These are phyloP conservation scores for Pythium coloratum DNA, from an alignment of 352 stramenopile genomes.

Conservation along the genomic window DNA sequence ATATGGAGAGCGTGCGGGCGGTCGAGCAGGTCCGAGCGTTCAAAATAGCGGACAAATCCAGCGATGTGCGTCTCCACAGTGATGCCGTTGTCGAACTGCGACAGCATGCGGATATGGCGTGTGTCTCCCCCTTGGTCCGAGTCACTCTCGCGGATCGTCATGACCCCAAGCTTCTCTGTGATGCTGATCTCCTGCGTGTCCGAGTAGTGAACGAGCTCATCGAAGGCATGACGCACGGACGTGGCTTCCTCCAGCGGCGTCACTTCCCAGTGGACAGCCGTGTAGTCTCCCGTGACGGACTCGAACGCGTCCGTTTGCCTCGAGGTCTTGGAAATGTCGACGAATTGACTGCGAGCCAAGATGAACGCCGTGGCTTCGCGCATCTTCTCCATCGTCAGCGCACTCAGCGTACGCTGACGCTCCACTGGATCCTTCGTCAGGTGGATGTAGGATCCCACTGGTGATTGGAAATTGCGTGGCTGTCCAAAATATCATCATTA, in stretches of 20 bases:
- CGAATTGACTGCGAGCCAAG: constrained; percentile 1
- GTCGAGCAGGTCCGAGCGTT: not conserved
- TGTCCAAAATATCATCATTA: not conserved
- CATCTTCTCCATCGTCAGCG: constrained; percentile 7
- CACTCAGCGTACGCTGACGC: not conserved
- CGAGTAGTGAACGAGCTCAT: constrained; percentile 13
- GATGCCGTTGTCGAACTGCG: constrained; percentile 4
- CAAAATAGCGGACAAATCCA: constrained; percentile 5
- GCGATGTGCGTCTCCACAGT: constrained; percentile 17
- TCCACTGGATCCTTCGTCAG: not conserved
- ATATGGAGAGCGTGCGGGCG: not conserved
- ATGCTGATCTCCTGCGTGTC: constrained; percentile 21
- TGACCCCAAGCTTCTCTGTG: constrained; percentile 19
- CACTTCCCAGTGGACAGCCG: constrained; percentile 14
- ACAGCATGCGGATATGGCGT: constrained; percentile 12
- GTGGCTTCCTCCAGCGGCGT: constrained; percentile 9
- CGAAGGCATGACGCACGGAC: not conserved
- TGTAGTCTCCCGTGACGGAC: constrained; percentile 5
- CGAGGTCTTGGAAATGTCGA: not conserved
- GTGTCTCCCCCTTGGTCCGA: not conserved
- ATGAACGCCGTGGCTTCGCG: constrained; percentile 4
- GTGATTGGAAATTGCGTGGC: not conserved
- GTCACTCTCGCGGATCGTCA: constrained; percentile 25
- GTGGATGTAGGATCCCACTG: constrained; percentile 16
- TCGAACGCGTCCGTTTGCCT: constrained; percentile 10